Evolutionary conservation across 805 yeast species (phyloP), one percentile per base, ranked within the genome.

Genomic region (Metschnikowia koreensis): DNA sequence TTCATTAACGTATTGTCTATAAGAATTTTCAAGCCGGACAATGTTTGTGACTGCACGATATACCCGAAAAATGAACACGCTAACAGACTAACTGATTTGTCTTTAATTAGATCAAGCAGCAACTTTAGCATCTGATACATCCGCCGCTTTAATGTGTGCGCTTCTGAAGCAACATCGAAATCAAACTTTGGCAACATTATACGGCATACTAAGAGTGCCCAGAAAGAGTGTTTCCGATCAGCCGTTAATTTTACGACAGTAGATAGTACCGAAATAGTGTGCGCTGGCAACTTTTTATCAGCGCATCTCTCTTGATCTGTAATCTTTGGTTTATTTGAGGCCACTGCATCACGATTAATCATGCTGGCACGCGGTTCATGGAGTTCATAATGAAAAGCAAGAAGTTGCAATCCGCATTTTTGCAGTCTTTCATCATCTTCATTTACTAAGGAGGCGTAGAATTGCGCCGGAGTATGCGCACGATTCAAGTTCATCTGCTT

Each of bases 1-100:
- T 73, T 78, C 4, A 69, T 50, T 8, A 82, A 58, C 0, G 79
- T 63, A 8, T 63, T 62, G 48, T 83, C 87, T 2, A 66, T 40
- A 2, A 62, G 31, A 10, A 47, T 34, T 16, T 51, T 44, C 28
- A 64, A 40, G 17, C 46, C 49, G n/a, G 48, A 46, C 5, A 47
- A 47, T 2, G 56, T 41, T 41, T 50, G 58, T 36, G 26, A 27
- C 9, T 34, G 37, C 12, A 69, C 17, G 10, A 41, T 22, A 7
- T 3, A 22, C 22, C 40, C 17, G 15, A 74, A 56, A n/a, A 75
- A 46, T 31, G 59, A 58, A 47, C 79, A 73, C 0, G 81, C 63
- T 7, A 65, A 47, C 5, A 50, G 56, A 26, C 65, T 61, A 6
- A 66, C 51, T 1, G 50, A 48, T 10, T 56, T 61, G 26, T 64